Evolutionary conservation across 306 rosid genomes (phyloP).

Genomic region (Cotoneaster glaucophyllus): DNA sequence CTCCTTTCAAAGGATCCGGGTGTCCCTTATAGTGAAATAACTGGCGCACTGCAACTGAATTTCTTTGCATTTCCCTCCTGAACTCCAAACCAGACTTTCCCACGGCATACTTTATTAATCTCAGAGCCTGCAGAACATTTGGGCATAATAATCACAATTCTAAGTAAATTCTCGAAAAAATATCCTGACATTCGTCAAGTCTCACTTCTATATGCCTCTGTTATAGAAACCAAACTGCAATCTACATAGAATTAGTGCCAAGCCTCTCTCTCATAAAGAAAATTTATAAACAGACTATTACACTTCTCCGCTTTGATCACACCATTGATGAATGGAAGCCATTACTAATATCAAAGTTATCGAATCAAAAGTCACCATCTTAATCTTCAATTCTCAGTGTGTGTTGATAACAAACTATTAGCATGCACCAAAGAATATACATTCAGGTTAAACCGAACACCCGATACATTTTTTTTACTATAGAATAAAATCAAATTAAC

Average conservation of each 20-base stretch:
- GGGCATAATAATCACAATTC: constrained; percentile 2
- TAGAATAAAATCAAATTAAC: neutral
- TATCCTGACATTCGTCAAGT: neutral
- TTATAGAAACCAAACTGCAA: neutral
- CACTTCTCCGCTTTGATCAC: neutral
- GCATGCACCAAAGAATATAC: neutral
- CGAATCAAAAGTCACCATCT: neutral
- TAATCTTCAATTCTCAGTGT: neutral
- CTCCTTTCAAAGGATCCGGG: constrained; percentile 85
- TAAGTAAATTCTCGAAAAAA: neutral
- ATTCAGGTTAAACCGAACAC: neutral
- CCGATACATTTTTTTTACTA: too few species aligned
- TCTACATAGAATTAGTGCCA: neutral
- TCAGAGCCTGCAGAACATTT: constrained; percentile 55
- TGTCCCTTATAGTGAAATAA: constrained; percentile 91
- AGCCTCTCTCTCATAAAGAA: neutral
- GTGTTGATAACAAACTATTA: neutral
- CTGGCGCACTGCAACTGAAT: constrained; percentile 80
- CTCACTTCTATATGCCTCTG: neutral
- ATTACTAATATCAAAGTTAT: neutral
- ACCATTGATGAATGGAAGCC: neutral
- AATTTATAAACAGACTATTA: neutral
- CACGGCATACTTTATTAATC: constrained; percentile 84
- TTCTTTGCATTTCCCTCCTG: constrained; percentile 98
- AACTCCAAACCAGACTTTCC: constrained; percentile 96